Evolutionary conservation across 1,284 basidiomycete species (phyloP), one percentile per base, ranked within the genome.

Genomic region (Naganishia liquefaciens): DNA sequence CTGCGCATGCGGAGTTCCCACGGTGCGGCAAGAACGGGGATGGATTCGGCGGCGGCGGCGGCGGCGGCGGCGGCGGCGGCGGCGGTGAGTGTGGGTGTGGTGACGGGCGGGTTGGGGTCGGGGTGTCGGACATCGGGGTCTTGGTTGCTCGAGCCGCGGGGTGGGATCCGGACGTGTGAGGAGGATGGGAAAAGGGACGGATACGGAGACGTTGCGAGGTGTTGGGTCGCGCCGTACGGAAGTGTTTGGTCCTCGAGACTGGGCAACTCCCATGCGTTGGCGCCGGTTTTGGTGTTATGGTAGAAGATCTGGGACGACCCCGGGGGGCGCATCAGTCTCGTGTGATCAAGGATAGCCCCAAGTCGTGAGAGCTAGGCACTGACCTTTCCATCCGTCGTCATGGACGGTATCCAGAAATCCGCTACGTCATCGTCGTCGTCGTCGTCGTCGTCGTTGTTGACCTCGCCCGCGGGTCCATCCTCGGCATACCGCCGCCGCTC

Each of bases 301-400:
- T 96, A 98, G 82, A 88, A 93, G 75, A 97, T 90, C 89, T 97
- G 75, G 2, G n/a, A n/a, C n/a, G 65, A n/a, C n/a, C n/a, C n/a
- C n/a, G n/a, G n/a, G n/a, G n/a, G n/a, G n/a, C n/a, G n/a, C n/a
- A n/a, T n/a, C n/a, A n/a, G n/a, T n/a, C n/a, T n/a, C n/a, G n/a
- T n/a, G n/a, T n/a, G n/a, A n/a, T n/a, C n/a, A n/a, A n/a, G n/a
- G n/a, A n/a, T n/a, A n/a, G n/a, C n/a, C n/a, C n/a, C n/a, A n/a
- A n/a, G n/a, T n/a, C n/a, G n/a, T n/a, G n/a, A n/a, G n/a, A n/a
- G n/a, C n/a, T n/a, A n/a, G n/a, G n/a, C n/a, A 75, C 79, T 68
- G 64, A 80, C 80, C 71, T 79, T 73, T 15, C 80, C 80, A 49
- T 79, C 75, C 3, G 76, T 70, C 0, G 77, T 80, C 23, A 80